These are phyloP conservation scores for Lactifluus pinguis DNA, from an alignment of 768 basidiomycete genomes.

Conservation along the genomic window DNA sequence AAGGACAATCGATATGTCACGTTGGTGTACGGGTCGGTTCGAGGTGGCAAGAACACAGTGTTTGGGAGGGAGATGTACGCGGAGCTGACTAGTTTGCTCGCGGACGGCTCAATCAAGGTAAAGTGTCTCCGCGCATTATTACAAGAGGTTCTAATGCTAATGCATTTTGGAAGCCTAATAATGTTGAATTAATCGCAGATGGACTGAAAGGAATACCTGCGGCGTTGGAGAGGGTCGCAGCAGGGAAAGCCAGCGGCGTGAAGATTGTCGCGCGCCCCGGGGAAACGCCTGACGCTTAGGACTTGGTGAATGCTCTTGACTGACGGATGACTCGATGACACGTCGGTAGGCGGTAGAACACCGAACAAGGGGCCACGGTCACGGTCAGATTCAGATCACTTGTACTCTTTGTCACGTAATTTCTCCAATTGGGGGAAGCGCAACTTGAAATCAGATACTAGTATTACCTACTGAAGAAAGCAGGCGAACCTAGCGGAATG, in stretches of 20 bases:
- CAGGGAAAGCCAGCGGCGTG: slow-evolving; percentile 21
- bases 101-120: slow-evolving; percentile 14
- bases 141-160: not conserved
- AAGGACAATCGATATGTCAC: not conserved
- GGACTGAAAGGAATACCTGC: slow-evolving; percentile 22
- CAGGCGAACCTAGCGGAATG: too few relatives aligned
- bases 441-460: too few relatives aligned
- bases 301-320: too few relatives aligned
- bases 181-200: slow-evolving; percentile 20
- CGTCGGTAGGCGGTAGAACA: too few relatives aligned
- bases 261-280: slow-evolving; percentile 21
- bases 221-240: slow-evolving; percentile 18
- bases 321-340: too few relatives aligned
- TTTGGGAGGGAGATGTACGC: slow-evolving; percentile 5
- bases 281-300: not conserved
- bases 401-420: too few relatives aligned
- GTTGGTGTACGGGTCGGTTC: not conserved
- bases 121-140: not conserved
- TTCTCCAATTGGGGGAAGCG: too few relatives aligned
- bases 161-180: slow-evolving; percentile 17
- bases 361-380: too few relatives aligned
- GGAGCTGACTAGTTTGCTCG: slow-evolving; percentile 1
- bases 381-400: too few relatives aligned
- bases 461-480: too few relatives aligned
- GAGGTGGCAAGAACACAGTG: not conserved